These are phyloP conservation scores for Aspergillus sp. DNA, from an alignment of 2,329 filamentous ascomycete species.

Conservation along the genomic window DNA sequence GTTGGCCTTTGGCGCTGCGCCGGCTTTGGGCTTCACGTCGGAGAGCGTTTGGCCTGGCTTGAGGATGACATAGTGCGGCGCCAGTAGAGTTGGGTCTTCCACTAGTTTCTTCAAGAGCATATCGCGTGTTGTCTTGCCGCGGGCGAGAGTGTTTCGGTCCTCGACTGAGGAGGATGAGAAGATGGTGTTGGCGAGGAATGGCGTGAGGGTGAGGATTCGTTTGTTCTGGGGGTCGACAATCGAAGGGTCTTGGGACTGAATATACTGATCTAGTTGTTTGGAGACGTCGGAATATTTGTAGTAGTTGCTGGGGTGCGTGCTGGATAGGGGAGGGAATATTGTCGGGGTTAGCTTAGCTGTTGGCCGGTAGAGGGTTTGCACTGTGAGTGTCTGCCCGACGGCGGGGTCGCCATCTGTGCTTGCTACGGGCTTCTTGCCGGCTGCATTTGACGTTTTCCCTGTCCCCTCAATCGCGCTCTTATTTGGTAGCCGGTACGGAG, in stretches of 20 bases:
- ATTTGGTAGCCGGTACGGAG: conserved; percentile 62
- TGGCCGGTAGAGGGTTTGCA: conserved; percentile 57
- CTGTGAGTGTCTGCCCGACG: conserved; percentile 43
- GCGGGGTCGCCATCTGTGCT: conserved; percentile 40
- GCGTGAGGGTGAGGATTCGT: conserved; percentile 61
- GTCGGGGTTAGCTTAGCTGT: conserved; percentile 58
- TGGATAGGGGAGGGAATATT: conserved; percentile 48
- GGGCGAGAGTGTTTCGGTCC: conserved; percentile 57
- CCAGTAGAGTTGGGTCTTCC: conserved; percentile 48
- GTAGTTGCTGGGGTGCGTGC: conserved; percentile 52
- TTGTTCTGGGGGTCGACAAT: conserved; percentile 59
- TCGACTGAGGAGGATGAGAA: conserved; percentile 54
- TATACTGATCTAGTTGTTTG: conserved; percentile 56
- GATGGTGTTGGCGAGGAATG: conserved; percentile 62
- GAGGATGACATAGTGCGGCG: conserved; percentile 59
- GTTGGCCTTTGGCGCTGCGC: conserved; percentile 59
- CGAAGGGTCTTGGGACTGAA: conserved; percentile 54
- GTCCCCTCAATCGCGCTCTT: conserved; percentile 51
- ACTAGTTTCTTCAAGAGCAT: conserved; percentile 60
- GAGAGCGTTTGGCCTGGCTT: conserved; percentile 37
- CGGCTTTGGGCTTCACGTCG: conserved; percentile 61
- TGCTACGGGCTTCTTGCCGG: conserved; percentile 26
- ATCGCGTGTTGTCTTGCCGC: conserved; percentile 60
- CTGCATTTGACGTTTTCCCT: conserved; percentile 31
- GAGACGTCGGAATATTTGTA: conserved; percentile 63